Base-by-base conservation (phyloP, 2,329 filamentous ascomycete genomes). In the Xylaria sp. region DNA sequence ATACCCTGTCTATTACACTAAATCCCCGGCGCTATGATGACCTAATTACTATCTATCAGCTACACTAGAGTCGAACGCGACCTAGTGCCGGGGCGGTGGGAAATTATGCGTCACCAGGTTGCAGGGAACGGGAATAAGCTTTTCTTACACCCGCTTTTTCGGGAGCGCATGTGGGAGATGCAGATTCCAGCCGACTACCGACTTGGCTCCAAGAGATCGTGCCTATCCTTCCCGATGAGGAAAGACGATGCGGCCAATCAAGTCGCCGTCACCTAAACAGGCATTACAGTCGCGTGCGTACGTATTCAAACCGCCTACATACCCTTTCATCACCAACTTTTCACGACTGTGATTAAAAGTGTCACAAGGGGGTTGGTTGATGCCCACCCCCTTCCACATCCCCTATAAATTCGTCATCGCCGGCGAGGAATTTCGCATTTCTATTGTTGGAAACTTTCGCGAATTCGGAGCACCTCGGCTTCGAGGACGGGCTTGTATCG, bases 161-260 rank as follows among this genome's bases (percentile, higher is more conserved):
- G 39, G 14, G 39, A 14, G 39, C 39, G 14, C 39, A 42, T 42
- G 42, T 48, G 14, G 24, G 24, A 45, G 57, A 24, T 57, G 24
- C n/a, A 61, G 53, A 62, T 66, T 34, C 42, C 64, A 53, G 45
- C 39, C 39, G 12, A 34, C 34, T 51, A 32, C 58, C 64, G 58
- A 58, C 39, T 42, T 42, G 39, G 39, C 39, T 42, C 39, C 39
- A 42, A 36, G 39, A 42, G 1, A 42, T 42, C 39, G 39, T 42
- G 39, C 39, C 2, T 17, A 42, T 42, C 39, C 39, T 42, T 42
- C 39, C 39, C 39, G 14, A 42, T 14, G 39, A 17, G 39, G 39
- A 14, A 42, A 42, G 39, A 42, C 39, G 39, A 42, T 17, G 39
- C 39, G 39, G 39, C 39, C 39, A 42, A 42, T 42, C 39, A 42